Percentiles rank a stretch among this genome's conserved stretches.
Conservation (phyloP, 495 filamentous ascomycete genomes). For the Xylaria bambusicola region DNA sequence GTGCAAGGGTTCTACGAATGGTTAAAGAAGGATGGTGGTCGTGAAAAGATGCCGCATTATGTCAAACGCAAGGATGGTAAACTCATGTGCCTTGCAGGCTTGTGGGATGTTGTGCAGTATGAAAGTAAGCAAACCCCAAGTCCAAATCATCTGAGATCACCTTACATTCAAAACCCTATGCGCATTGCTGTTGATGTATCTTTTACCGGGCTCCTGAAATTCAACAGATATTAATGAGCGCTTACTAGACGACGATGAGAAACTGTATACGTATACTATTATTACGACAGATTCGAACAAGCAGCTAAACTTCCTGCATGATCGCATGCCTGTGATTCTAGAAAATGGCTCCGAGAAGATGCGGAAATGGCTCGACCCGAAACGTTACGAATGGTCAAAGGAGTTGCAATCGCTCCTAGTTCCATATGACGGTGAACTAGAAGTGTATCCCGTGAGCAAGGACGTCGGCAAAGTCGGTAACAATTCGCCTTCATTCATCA, state of each 20-base stretch:
- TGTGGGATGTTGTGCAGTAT: constrained; percentile 87
- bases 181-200: too few species aligned
- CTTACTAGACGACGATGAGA: constrained; percentile 54
- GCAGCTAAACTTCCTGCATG: constrained; percentile 81
- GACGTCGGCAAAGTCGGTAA: constrained; percentile 98
- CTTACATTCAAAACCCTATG: too few species aligned
- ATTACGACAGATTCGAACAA: constrained; percentile 85
- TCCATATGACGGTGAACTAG: constrained; percentile 78
- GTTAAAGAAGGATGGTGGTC: constrained; percentile 77
- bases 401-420: constrained; percentile 75
- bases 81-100: constrained; percentile 85
- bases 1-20: constrained; percentile 97
- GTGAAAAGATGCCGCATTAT: constrained; percentile 81
- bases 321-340: constrained; percentile 93
- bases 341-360: constrained; percentile 73
- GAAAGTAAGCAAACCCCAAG: constrained; percentile 57
- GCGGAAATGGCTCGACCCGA: constrained; percentile 77
- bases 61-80: constrained; percentile 77
- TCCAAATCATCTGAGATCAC: too few species aligned
- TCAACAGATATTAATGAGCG: background rate
- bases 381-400: constrained; percentile 67
- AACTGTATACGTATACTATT: constrained; percentile 83
- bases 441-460: constrained; percentile 80
- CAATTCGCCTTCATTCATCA: constrained; percentile 77
- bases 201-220: too few species aligned